phyloP scores from a whole-genome alignment of 805 yeast genomes.

The Wickerhamiella cacticola region DNA sequence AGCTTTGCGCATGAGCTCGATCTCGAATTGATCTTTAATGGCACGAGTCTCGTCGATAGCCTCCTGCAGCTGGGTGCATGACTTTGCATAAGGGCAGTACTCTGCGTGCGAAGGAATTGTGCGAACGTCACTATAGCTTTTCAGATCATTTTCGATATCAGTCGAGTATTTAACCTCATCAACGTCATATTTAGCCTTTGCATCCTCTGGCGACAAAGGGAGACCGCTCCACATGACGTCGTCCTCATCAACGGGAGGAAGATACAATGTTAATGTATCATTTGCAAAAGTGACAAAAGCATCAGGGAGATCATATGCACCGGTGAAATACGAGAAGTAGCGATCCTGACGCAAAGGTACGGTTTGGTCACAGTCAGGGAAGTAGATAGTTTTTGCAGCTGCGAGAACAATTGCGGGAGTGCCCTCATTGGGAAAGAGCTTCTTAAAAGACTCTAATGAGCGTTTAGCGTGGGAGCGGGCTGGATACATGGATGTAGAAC shows the following conservation, averaged over 20 bases:
- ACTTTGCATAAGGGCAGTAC: constrained; percentile 14
- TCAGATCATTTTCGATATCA: constrained; percentile 33
- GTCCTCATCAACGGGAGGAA: constrained; percentile 76
- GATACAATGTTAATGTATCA: constrained; percentile 55
- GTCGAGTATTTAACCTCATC: constrained; percentile 61
- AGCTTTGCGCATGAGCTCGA: constrained; percentile 66
- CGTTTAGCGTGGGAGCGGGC: constrained; percentile 59
- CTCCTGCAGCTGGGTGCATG: constrained; percentile 28
- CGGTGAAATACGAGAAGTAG: constrained; percentile 77
- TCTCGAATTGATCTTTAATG: constrained; percentile 73
- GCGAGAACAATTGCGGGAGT: constrained; percentile 32
- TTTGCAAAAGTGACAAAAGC: constrained; percentile 50
- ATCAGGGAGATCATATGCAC: constrained; percentile 64
- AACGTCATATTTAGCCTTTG: constrained; percentile 55
- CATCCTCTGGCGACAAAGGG: constrained; percentile 60
- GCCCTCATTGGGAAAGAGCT: constrained; percentile 27
- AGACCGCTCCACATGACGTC: constrained; percentile 95
- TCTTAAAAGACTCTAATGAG: constrained; percentile 23
- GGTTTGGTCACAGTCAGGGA: constrained; percentile 69
- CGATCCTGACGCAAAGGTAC: constrained; percentile 79
- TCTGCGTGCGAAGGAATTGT: constrained; percentile 14
- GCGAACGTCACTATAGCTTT: constrained; percentile 1
- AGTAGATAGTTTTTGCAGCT: constrained; percentile 33
- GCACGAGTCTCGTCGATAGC: constrained; percentile 82
- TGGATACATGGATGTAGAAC: constrained; percentile 43